Base-by-base conservation (phyloP, 331 rosid genomes). In the Ulmus americana region DNA sequence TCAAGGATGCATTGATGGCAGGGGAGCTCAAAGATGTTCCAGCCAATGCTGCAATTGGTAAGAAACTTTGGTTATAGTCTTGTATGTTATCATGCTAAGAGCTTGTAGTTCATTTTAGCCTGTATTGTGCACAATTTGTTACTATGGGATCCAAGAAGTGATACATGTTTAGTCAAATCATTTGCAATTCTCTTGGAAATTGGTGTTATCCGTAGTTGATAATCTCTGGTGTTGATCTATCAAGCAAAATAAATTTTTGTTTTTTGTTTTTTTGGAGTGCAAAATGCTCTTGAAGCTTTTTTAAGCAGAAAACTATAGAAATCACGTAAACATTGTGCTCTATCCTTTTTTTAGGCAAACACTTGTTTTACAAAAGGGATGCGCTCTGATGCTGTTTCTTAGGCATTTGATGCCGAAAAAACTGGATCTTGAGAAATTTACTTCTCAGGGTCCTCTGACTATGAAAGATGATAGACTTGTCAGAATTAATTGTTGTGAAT, bases 21-120 rank as follows among this genome's bases (percentile, higher is more conserved):
- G 84, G 45, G 54, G 84, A 75, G 81, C 51, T 67, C 52, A 39
- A 67, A 65, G 76, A 50, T 70, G 63, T 50, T 43, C 54, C 68
- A 52, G 67, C 51, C 43, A 63, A 53, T 71, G 75, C 75, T 55
- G 76, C 75, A 45, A 35, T 64, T 45, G 92, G 83, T 85, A 83
- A 85, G 85, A 72, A 43, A 58, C 39, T 55, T 11, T 73, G 10
- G 3, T 39, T 47, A 28, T 39, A 61, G 72, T 67, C 52, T 72
- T 55, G 35, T 38, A 8, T 55, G 35, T 20, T 55, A 28, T 55
- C 35, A 28, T 28, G 14, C 42, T 55, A 9, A 55, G 16, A 54
- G 13, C 51, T 55, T 28, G 10, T 20, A 1, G 43, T 1, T 9
- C n/a, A 10, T 55, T 41, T 38, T 2, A 10, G 15, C 58, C 54